Evolutionary conservation across 192 early-diverging fungal genomes (phyloP).

Genomic region (Gonapodya prolifera): DNA sequence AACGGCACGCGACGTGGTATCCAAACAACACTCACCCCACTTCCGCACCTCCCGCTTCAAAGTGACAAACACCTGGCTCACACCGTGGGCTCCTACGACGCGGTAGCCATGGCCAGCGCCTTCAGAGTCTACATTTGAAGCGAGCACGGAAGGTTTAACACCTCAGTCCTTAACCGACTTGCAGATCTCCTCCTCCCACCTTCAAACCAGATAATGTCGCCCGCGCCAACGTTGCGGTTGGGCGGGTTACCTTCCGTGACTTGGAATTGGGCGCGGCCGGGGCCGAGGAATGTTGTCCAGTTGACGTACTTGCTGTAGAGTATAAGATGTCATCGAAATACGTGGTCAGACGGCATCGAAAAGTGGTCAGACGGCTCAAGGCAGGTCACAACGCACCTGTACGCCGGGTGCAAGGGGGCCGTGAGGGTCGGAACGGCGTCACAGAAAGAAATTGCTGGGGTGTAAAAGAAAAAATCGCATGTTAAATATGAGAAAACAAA

Average conservation of each 20-base stretch:
- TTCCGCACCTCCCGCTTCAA: neutral
- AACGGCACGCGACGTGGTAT: neutral
- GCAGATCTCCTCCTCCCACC: no score
- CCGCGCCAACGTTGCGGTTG: neutral
- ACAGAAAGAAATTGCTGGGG: neutral
- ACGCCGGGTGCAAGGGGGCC: neutral
- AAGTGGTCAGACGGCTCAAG: no score
- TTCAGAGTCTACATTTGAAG: neutral
- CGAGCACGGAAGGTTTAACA: no score
- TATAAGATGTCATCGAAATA: no score
- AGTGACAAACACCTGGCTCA: constrained; percentile 3
- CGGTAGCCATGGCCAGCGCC: constrained; percentile 1
- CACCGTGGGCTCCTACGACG: neutral
- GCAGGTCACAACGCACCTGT: neutral
- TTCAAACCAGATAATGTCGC: constrained; percentile 1
- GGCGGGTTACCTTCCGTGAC: neutral
- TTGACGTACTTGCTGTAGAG: constrained; percentile 3
- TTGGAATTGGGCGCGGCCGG: neutral
- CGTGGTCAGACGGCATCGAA: no score
- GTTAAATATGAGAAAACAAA: neutral
- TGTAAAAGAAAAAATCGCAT: neutral
- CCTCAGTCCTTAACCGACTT: no score
- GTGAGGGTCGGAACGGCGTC: neutral
- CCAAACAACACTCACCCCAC: neutral
- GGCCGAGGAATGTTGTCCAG: neutral